Evolutionary conservation across 2,329 filamentous ascomycete species (phyloP).

Genomic region (Stemphylium lycopersici): DNA sequence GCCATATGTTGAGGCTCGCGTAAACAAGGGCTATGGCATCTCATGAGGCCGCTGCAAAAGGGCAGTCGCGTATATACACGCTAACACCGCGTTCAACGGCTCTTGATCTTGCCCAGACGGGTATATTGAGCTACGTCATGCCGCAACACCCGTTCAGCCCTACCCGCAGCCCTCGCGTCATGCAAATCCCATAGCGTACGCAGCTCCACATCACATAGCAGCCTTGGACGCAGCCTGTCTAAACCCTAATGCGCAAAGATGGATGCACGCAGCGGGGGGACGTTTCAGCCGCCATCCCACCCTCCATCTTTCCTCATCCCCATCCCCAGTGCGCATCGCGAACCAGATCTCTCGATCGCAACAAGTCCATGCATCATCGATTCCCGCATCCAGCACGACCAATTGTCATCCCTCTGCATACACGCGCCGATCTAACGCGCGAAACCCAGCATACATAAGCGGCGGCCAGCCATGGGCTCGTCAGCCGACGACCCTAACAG

Average conservation of each 20-base stretch:
- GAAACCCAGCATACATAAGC: neutral
- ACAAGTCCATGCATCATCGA: constrained; percentile 6
- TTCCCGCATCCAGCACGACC: constrained; percentile 1
- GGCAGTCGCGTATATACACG: neutral
- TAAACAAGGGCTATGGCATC: no score
- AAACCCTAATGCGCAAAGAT: neutral
- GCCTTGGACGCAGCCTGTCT: neutral
- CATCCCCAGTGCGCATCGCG: neutral
- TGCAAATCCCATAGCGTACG: constrained; percentile 10
- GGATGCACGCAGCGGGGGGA: neutral
- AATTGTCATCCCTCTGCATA: constrained; percentile 5
- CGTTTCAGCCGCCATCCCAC: neutral
- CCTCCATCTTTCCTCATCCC: neutral
- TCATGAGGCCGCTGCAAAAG: no score
- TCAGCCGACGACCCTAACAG: neutral
- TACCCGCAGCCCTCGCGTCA: neutral
- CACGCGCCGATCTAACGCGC: neutral
- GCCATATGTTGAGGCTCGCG: no score
- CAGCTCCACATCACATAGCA: constrained; percentile 6
- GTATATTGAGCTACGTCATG: constrained; percentile 7
- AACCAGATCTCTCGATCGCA: neutral
- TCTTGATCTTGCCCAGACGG: neutral
- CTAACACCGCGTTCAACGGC: neutral
- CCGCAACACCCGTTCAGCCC: constrained; percentile 1
- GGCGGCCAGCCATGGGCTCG: constrained; percentile 1